Evolutionary conservation across 2,329 filamentous ascomycete genomes (phyloP), one percentile per base, ranked within the genome.

Genomic region (Cladophialophora yegresii): DNA sequence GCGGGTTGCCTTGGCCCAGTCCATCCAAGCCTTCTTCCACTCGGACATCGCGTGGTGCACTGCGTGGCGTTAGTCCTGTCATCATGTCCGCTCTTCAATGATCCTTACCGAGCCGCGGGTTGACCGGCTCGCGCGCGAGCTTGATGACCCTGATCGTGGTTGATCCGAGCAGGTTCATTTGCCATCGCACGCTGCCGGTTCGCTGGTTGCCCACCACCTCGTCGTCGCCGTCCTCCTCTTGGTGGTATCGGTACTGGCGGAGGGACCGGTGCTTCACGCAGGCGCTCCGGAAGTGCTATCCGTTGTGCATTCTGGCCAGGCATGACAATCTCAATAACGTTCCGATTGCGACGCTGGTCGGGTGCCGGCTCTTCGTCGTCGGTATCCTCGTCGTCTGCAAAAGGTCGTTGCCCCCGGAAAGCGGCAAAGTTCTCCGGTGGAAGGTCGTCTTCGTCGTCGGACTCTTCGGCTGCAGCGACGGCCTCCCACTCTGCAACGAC

Each of bases 301-400:
- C 65, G 63, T 30, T 63, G 69, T n/a, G 58, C 49, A 16, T 64
- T 58, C n/a, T 67, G 45, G 6, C 67, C 71, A 57, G 71, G 71
- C 49, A 71, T 71, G 50, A 72, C 66, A 40, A 72, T 75, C 71
- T 62, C 72, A 70, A 63, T 74, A 67, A 26, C 65, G 54, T 59
- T 69, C 71, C 60, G 72, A 71, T 36, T 70, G 69, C 50, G 72
- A 70, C 62, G 75, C 72, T 62, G 74, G 71, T 62, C 74, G 70
- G 78, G 78, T 16, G 78, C 78, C 1, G 77, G 76, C 26, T 64
- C 70, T 72, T 68, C 73, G 67, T 66, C 71, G n/a, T 70, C 67
- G 12, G 74, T 73, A 7, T 73, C 72, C 26, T 75, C 68, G 30
- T 72, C 72, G 22, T 49, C 72, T 71, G 58, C 54, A 64, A 63